These are phyloP conservation scores for Rhizomucor pusillus DNA, from an alignment of 371 early-diverging fungal species.

Conservation along the genomic window DNA sequence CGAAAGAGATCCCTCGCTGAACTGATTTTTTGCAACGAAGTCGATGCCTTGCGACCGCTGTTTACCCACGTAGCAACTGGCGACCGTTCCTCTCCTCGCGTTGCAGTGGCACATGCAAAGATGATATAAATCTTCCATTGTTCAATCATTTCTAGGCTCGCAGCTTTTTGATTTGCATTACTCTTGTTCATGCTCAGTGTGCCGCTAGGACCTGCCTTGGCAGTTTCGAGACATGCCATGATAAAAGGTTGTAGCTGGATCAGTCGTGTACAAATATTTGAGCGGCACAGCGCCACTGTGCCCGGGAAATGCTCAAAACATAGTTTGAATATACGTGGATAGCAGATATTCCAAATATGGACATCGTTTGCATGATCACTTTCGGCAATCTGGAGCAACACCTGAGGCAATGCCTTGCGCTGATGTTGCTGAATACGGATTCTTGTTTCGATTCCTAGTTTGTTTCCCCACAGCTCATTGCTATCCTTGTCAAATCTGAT, in stretches of 20 bases:
- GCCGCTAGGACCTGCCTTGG: slow-evolving; percentile 33
- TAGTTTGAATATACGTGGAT: slow-evolving; percentile 65
- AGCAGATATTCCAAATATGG: slow-evolving; percentile 59
- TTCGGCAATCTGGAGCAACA: slow-evolving; percentile 38
- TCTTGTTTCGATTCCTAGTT: slow-evolving; percentile 41
- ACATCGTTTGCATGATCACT: slow-evolving; percentile 49
- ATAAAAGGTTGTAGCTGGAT: slow-evolving; percentile 63
- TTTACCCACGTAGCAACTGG: slow-evolving; percentile 35
- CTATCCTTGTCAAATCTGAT: slow-evolving; percentile 54
- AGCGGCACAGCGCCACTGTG: slow-evolving; percentile 59
- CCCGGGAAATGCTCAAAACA: slow-evolving; percentile 63
- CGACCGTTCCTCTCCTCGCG: slow-evolving; percentile 29
- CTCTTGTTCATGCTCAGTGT: slow-evolving; percentile 46
- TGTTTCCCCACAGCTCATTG: slow-evolving; percentile 40
- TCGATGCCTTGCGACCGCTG: slow-evolving; percentile 55
- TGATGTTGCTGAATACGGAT: slow-evolving; percentile 54
- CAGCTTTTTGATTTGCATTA: slow-evolving; percentile 35
- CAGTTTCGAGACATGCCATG: slow-evolving; percentile 52
- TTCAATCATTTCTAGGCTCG: slow-evolving; percentile 63
- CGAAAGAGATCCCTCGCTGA: slow-evolving; percentile 61
- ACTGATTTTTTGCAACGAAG: slow-evolving; percentile 51
- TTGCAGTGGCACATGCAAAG: slow-evolving; percentile 67
- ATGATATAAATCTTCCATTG: slow-evolving; percentile 79
- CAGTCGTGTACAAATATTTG: slow-evolving; percentile 59
- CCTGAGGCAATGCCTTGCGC: slow-evolving; percentile 25